Base-by-base conservation (phyloP, 306 rosid species). In the Dryas alaskensis region DNA sequence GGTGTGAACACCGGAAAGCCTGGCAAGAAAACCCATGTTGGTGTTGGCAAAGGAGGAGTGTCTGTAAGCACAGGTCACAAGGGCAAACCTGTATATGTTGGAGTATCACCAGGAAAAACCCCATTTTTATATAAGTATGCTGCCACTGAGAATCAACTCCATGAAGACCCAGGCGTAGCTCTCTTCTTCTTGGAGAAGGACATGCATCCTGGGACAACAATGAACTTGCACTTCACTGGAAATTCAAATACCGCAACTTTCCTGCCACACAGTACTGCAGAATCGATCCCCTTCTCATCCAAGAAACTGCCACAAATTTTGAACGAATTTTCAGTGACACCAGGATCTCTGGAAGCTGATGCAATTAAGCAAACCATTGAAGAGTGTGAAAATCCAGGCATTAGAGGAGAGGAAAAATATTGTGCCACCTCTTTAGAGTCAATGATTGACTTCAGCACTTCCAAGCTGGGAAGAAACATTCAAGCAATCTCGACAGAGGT, bases 381-480 rank as follows among this genome's bases (percentile, higher is more conserved):
- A 17, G 90, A 87, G 25, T 93, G 98, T 10, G 96, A 93, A 69
- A 73, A 75, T 0, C 44, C 65, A 0, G 67, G 76, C 0, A 73
- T 82, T 0, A 69, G 17, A 62, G 96, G 93, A 0, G 97, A 91
- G 74, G 93, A 91, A 10, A 89, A 86, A 67, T 89, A 81, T 5
- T 93, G 98, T 27, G 93, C 98, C 31, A 93, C 93, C 25, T 93
- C 98, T 3, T 76, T 93, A 1, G 98, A 93, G 61, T 91, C 97
- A 0, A 91, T 93, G 98, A 69, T 91, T 9, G 98, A 93, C 69
- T 93, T 86, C 47, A 82, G 83, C 79, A 86, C 81, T 16, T 89
- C 91, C 4, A 87, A 75, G 81, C 88, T 93, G 1, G 97, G 98
- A 0, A 86, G 71, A 50, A 65, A 81, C 0, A 82, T 88, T 52